A percentile compares a stretch with the other conserved stretches of the same genome.
phyloP scores from a whole-genome alignment of 768 basidiomycete species.

The Suillus sp. region DNA sequence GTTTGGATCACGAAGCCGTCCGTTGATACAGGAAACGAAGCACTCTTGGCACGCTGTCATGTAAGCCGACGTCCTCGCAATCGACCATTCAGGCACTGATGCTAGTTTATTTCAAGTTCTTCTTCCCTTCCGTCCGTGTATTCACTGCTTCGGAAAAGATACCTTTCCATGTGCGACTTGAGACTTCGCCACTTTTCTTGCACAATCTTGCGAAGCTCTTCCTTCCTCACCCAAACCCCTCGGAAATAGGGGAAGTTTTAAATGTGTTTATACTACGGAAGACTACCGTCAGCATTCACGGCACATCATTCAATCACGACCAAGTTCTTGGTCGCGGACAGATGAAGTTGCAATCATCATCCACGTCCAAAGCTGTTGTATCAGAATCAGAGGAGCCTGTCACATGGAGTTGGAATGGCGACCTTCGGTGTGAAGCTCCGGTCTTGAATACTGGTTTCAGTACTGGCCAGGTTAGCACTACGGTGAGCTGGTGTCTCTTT shows the following conservation, averaged over 20 bases:
- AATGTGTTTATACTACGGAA: slow-evolving; percentile 61
- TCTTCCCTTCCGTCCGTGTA: slow-evolving; percentile 61
- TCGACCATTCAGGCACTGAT: neutral
- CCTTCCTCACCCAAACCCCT: slow-evolving; percentile 16
- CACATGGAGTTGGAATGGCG: slow-evolving; percentile 65
- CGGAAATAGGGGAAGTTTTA: slow-evolving; percentile 29
- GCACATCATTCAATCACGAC: slow-evolving; percentile 19
- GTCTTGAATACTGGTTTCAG: slow-evolving; percentile 51
- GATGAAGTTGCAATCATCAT: slow-evolving; percentile 44
- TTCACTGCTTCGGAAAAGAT: slow-evolving; percentile 59
- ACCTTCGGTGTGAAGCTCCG: slow-evolving; percentile 43
- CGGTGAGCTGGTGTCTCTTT: slow-evolving; percentile 38
- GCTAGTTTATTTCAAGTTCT: slow-evolving; percentile 43
- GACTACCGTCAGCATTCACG: slow-evolving; percentile 40
- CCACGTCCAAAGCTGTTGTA: slow-evolving; percentile 24
- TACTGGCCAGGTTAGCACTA: slow-evolving; percentile 49
- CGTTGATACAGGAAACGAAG: slow-evolving; percentile 8
- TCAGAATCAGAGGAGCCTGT: slow-evolving; percentile 29
- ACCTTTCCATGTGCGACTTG: slow-evolving; percentile 67
- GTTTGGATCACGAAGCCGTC: slow-evolving; percentile 30
- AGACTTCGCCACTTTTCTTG: slow-evolving; percentile 45
- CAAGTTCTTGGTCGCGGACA: slow-evolving; percentile 51
- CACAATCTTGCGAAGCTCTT: slow-evolving; percentile 16
- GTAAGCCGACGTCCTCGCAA: slow-evolving; percentile 21
- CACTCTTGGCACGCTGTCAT: slow-evolving; percentile 31